These are phyloP conservation scores for Sporopachydermia quercuum DNA, from an alignment of 805 yeast species.

Conservation along the genomic window DNA sequence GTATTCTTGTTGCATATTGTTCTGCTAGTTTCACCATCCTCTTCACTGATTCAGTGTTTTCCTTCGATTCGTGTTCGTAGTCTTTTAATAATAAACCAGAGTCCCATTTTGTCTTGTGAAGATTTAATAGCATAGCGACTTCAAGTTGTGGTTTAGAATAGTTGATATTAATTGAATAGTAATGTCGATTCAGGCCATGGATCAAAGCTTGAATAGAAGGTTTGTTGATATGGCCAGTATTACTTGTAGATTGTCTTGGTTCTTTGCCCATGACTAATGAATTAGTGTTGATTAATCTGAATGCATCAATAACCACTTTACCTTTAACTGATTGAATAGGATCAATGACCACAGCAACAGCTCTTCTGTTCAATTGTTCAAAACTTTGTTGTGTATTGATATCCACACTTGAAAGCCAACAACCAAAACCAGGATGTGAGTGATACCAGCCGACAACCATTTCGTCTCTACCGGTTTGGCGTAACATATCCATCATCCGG, in stretches of 20 bases:
- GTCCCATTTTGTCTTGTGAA: constrained; percentile 94
- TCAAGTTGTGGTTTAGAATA: constrained; percentile 86
- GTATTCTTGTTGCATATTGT: constrained; percentile 76
- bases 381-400: constrained; percentile 96
- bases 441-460: constrained; percentile 99
- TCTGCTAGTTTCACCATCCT: constrained; percentile 81
- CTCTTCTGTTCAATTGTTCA: constrained; percentile 87
- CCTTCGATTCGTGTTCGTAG: constrained; percentile 62
- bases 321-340: constrained; percentile 99
- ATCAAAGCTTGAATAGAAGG: constrained; percentile 94
- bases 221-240: constrained; percentile 86
- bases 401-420: constrained; percentile 97
- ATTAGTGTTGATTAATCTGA: constrained; percentile 80
- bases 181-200: constrained; percentile 93
- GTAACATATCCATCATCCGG: constrained; percentile 98
- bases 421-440: constrained; percentile 99
- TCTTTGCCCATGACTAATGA: constrained; percentile 91
- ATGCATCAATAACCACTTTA: constrained; percentile 97
- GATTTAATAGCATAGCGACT: constrained; percentile 82
- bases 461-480: constrained; percentile 98
- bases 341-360: constrained; percentile 97
- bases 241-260: constrained; percentile 94
- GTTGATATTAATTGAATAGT: constrained; percentile 89
- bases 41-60: constrained; percentile 57
- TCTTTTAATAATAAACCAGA: constrained; percentile 71